These are phyloP conservation scores for Trichothecium sympodiale DNA, from an alignment of 2,329 filamentous ascomycete genomes.

Conservation along the genomic window DNA sequence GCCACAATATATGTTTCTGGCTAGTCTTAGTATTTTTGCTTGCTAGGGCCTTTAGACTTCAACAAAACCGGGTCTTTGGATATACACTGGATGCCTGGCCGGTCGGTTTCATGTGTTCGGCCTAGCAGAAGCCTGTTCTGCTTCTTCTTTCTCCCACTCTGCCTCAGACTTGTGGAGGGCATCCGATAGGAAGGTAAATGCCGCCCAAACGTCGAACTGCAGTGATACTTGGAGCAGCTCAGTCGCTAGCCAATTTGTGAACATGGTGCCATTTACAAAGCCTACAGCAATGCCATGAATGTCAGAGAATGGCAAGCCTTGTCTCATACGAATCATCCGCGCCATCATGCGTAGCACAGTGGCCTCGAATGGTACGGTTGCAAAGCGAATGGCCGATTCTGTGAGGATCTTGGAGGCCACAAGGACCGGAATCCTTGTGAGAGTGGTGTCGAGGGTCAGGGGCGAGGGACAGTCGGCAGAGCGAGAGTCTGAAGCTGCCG, in stretches of 20 bases:
- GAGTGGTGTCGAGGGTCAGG: conserved; percentile 34
- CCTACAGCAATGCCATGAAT: conserved; percentile 27
- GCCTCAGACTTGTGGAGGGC: conserved; percentile 30
- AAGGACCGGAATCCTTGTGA: conserved; percentile 39
- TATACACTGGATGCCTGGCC: no score
- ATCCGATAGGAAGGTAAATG: conserved; percentile 25
- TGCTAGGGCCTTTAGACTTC: no score
- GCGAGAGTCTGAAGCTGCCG: conserved; percentile 21
- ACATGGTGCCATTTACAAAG: conserved; percentile 25
- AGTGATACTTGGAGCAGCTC: conserved; percentile 34
- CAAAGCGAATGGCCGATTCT: conserved; percentile 27
- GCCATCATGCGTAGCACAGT: conserved; percentile 33
- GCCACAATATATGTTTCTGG: no score
- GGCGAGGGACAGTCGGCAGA: conserved; percentile 13
- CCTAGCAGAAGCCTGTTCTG: no score
- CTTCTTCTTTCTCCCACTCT: conserved; percentile 24
- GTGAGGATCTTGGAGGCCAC: conserved; percentile 35
- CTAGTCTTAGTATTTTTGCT: no score
- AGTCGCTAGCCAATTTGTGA: conserved; percentile 33
- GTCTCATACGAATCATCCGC: conserved; percentile 25
- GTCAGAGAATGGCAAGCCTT: conserved; percentile 23
- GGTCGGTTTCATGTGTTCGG: no score
- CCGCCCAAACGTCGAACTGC: conserved; percentile 33
- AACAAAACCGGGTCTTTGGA: no score
- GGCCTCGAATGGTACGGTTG: conserved; percentile 36